Evolutionary conservation across 352 stramenopile species (phyloP), one percentile per base, ranked within the genome.

Genomic region (Pythium utonaiense): DNA sequence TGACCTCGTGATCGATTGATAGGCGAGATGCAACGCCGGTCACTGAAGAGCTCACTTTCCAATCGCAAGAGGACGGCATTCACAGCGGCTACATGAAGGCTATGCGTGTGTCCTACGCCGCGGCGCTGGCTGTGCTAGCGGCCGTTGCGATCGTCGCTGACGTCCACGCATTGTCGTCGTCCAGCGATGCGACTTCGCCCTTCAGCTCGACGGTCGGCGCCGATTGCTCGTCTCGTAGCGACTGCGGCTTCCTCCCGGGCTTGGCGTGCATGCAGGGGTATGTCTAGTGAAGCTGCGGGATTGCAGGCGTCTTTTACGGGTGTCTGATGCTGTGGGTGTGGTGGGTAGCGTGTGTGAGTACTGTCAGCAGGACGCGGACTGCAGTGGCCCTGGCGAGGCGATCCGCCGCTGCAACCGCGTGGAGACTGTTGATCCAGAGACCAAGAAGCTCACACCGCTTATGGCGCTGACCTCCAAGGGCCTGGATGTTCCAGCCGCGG

Each of bases 201-300:
- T 80, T 77, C 60, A 52, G 67, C 40, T 70, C 85, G 4, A 60
- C 57, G 10, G 38, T 86, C 31, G 79, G 81, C 1, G 17, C 86
- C 3, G 33, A 62, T 13, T 95, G 85, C 69, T 59, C 67, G 1
- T 52, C 62, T 24, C 75, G 73, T 25, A 61, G 58, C 5, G 83
- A 95, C 65, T 95, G 85, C 51, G 85, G 85, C 65, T 89, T 87
- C 51, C 59, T 95, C 10, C 85, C 83, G 6, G 79, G 80, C 3
- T 69, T 93, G 22, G 80, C 83, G 17, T 95, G 85, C 50, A 66
- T 91, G 33, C 57, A 80, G 17, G 61, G 75, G 83, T 93, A 59
- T 28, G 57, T 64, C 14, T 17, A 24, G 57, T 64, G 13, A 6
- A 24, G 36, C 36, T 44, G 14, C 36, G 19, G 12, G 3, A 3